Conservation (phyloP, 345 rosid species). For the Reutealis trisperma region DNA sequence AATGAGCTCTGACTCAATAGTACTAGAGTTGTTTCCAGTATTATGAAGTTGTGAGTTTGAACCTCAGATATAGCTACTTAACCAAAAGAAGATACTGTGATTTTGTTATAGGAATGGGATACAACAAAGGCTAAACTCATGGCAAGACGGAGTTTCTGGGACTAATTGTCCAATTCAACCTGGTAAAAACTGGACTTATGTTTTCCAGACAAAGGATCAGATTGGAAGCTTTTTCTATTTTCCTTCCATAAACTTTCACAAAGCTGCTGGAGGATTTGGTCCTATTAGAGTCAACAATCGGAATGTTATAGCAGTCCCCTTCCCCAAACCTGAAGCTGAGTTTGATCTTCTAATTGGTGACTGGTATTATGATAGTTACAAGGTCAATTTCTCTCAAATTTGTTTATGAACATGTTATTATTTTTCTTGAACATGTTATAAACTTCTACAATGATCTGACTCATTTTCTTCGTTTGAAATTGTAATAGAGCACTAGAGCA, state of each 20-base stretch:
- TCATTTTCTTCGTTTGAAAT: background rate
- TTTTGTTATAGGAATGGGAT: conserved; percentile 58
- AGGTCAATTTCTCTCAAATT: conserved; percentile 20
- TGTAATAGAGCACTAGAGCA: conserved; percentile 33
- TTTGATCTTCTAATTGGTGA: conserved; percentile 71
- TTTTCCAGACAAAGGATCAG: conserved; percentile 86
- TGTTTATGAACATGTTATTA: background rate
- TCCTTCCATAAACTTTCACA: conserved; percentile 64
- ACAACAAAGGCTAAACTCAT: conserved; percentile 77
- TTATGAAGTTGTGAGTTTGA: too few relatives aligned
- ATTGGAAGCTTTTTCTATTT: conserved; percentile 85
- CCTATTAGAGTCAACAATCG: conserved; percentile 73
- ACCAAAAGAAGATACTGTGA: background rate
- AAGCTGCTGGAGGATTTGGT: conserved; percentile 81
- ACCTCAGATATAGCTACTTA: too few relatives aligned
- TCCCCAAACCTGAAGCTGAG: conserved; percentile 70
- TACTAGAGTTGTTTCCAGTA: too few relatives aligned
- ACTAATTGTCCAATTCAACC: conserved; percentile 87
- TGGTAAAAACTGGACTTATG: conserved; percentile 85
- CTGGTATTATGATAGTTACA: conserved; percentile 43
- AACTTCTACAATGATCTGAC: background rate
- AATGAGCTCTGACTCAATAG: too few relatives aligned
- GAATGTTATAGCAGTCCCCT: conserved; percentile 66
- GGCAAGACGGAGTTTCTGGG: conserved; percentile 93
- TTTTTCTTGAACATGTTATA: too few relatives aligned